These are phyloP conservation scores for Microcyclospora tardicrescens DNA, from an alignment of 2,329 filamentous ascomycete species.

Conservation along the genomic window DNA sequence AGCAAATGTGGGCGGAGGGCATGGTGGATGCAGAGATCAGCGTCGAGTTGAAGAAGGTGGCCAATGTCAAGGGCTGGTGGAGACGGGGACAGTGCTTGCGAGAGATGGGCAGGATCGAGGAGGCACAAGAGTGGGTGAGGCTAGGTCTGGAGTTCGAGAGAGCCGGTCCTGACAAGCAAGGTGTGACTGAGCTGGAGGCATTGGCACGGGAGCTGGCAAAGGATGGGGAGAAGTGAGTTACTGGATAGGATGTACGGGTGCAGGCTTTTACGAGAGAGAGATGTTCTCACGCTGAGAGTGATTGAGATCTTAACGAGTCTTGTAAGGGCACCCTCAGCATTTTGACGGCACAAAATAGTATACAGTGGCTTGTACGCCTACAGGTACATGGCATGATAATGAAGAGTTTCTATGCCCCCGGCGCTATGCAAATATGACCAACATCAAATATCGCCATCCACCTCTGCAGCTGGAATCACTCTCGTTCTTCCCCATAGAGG, in stretches of 20 bases:
- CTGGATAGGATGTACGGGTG: too few relatives aligned
- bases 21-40: slow-evolving; percentile 78
- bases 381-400: too few relatives aligned
- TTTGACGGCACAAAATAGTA: too few relatives aligned
- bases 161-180: slow-evolving; percentile 19
- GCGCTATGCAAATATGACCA: not conserved
- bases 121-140: slow-evolving; percentile 68
- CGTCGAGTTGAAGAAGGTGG: slow-evolving; percentile 72
- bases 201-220: slow-evolving; percentile 16
- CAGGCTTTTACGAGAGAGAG: too few relatives aligned
- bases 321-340: too few relatives aligned
- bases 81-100: slow-evolving; percentile 68
- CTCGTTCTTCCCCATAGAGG: slow-evolving; percentile 11
- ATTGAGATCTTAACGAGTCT: too few relatives aligned
- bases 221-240: not conserved
- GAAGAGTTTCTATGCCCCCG: too few relatives aligned
- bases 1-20: slow-evolving; percentile 71
- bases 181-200: slow-evolving; percentile 19
- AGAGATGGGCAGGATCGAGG: slow-evolving; percentile 80
- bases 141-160: slow-evolving; percentile 54
- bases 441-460: too few relatives aligned
- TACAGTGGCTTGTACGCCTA: too few relatives aligned
- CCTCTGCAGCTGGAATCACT: not conserved
- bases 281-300: too few relatives aligned
- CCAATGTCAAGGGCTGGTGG: slow-evolving; percentile 94